A percentile compares a stretch with the other conserved stretches of the same genome.
Evolutionary conservation across 495 filamentous ascomycete species (phyloP).

Genomic region (Tetracladium setigerum): DNA sequence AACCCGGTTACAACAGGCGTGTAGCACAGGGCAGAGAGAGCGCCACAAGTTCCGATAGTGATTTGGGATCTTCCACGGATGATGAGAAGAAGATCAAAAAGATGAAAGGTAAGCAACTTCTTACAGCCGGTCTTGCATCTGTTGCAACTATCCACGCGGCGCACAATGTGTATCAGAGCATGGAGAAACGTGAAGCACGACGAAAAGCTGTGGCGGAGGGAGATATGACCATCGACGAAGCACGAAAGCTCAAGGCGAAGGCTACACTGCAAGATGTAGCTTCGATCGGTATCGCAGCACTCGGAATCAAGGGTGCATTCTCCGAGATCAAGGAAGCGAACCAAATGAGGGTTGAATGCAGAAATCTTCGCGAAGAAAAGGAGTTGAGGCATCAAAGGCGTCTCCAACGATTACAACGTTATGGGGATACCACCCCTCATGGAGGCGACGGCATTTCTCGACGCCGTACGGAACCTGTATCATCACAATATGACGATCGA

Average conservation of each 20-base stretch:
- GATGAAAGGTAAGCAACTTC: slow-evolving; percentile 74
- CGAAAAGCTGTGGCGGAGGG: slow-evolving; percentile 65
- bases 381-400: slow-evolving; percentile 32
- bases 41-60: slow-evolving; percentile 46
- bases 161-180: slow-evolving; percentile 66
- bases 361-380: slow-evolving; percentile 44
- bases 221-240: slow-evolving; percentile 64
- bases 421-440: not conserved
- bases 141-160: slow-evolving; percentile 88
- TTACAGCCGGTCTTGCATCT: slow-evolving; percentile 76
- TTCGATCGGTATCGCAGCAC: slow-evolving; percentile 72
- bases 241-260: slow-evolving; percentile 66
- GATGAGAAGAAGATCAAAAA: slow-evolving; percentile 69
- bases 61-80: slow-evolving; percentile 67
- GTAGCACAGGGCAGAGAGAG: slow-evolving; percentile 18
- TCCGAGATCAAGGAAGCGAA: slow-evolving; percentile 44
- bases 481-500: slow-evolving; percentile 29
- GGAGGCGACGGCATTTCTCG: slow-evolving; percentile 3
- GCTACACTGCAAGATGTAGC: slow-evolving; percentile 68
- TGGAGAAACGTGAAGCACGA: slow-evolving; percentile 66
- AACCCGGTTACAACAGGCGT: slow-evolving; percentile 17
- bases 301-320: slow-evolving; percentile 79
- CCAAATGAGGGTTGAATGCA: slow-evolving; percentile 47
- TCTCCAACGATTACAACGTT: slow-evolving; percentile 14
- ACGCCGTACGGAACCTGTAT: slow-evolving; percentile 21